Evolutionary conservation across 345 rosid species (phyloP), one percentile per base, ranked within the genome.

Genomic region (Salix dunnii): DNA sequence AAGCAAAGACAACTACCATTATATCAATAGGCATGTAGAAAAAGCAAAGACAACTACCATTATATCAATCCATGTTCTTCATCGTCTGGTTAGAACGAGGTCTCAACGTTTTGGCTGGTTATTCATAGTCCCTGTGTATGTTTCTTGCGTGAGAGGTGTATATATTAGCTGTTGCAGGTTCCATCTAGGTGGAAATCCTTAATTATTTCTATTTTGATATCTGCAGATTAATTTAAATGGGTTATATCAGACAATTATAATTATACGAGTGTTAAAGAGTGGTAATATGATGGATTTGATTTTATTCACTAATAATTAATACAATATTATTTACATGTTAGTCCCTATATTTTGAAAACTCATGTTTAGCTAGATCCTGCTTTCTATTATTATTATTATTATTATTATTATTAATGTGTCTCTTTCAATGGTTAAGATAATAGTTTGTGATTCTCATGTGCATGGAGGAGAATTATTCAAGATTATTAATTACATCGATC

Each of bases 161-260:
- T 70, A 40, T n/a, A n/a, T n/a, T n/a, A n/a, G 48, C 48, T 33
- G 64, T 63, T 62, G 7, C 42, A 70, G 10, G 75, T 70, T 62
- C 40, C 71, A 71, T 77, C 70, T 74, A 48, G 74, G 38, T 35
- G 8, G 40, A 14, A 48, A 11, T 30, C 18, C 36, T 4, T 3
- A 7, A 65, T n/a, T 11, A 27, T 65, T 23, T 66, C 25, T 8
- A 7, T 20, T 51, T 51, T 18, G 9, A 36, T 36, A 5, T 18
- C n/a, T 20, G 7, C n/a, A 20, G 20, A 20, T 51, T 51, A 6
- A 51, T 51, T 51, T 51, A 6, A 51, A 20, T 18, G 21, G n/a
- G 25, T 20, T 20, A 2, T 51, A 21, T 51, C 1, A 16, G 5
- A 46, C 5, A 46, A 38, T 38, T 38, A 38, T 38, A 38, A 5